Evolutionary conservation across 2,329 filamentous ascomycete species (phyloP).

Genomic region (Fonsecaea monophora): DNA sequence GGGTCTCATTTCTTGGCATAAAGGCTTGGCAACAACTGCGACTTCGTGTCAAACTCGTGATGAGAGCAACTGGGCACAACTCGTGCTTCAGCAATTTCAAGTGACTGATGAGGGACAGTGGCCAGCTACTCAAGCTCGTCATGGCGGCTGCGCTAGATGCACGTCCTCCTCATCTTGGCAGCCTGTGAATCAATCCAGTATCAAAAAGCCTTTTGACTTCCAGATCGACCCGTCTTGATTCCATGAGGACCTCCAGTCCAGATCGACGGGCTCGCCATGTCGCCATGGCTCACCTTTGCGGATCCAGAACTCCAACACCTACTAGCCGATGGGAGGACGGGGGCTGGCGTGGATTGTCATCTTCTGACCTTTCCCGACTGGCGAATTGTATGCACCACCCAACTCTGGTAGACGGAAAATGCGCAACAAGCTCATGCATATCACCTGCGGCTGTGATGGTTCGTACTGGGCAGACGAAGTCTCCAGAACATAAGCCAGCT

Average conservation of each 20-base stretch:
- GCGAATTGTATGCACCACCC: neutral
- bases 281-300: neutral
- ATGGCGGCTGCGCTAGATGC: no score
- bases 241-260: neutral
- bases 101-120: neutral
- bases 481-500: neutral
- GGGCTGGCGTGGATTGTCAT: neutral
- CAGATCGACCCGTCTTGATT: neutral
- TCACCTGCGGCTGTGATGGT: neutral
- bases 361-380: neutral
- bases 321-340: neutral
- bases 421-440: neutral
- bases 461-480: neutral
- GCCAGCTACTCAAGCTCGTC: neutral
- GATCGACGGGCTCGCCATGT: neutral
- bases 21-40: neutral
- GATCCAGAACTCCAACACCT: neutral
- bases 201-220: neutral
- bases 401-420: neutral
- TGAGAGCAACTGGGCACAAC: neutral
- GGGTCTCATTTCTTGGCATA: neutral
- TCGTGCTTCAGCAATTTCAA: neutral
- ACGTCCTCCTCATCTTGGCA: neutral
- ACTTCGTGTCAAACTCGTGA: neutral
- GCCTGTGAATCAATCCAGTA: neutral